A percentile compares a stretch with the other conserved stretches of the same genome.
Evolutionary conservation across 2,329 filamentous ascomycete species (phyloP).

Genomic region (Colletotrichum sp.): DNA sequence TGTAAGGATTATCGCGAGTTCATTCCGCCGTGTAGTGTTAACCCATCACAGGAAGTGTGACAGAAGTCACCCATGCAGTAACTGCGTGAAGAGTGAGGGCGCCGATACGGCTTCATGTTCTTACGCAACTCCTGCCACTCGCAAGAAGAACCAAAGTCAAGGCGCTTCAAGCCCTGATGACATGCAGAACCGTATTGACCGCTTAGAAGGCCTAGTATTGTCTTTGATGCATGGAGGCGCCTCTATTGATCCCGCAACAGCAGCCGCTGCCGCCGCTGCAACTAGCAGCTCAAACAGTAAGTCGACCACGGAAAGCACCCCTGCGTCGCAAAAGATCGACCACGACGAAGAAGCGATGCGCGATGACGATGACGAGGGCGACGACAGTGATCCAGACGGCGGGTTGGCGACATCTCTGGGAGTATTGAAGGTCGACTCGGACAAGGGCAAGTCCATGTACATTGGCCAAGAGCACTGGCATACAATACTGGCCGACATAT

Average conservation of each 20-base stretch:
- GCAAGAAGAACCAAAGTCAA: constrained; percentile 77
- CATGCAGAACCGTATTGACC: constrained; percentile 98
- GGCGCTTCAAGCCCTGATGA: constrained; percentile 76
- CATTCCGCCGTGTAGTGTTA: neutral
- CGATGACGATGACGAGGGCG: constrained; percentile 53
- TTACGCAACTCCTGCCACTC: constrained; percentile 74
- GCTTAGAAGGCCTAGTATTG: constrained; percentile 88
- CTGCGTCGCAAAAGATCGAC: constrained; percentile 52
- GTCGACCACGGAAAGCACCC: constrained; percentile 47
- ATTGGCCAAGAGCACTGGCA: constrained; percentile 86
- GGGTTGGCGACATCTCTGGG: constrained; percentile 75
- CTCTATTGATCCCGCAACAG: constrained; percentile 47
- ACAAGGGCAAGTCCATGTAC: constrained; percentile 81
- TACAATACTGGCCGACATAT: constrained; percentile 78
- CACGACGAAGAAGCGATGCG: constrained; percentile 59
- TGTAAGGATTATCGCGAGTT: constrained; percentile 28
- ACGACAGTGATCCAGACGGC: constrained; percentile 74
- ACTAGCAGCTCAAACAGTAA: constrained; percentile 24
- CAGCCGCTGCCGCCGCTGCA: constrained; percentile 32
- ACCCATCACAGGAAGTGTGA: constrained; percentile 81
- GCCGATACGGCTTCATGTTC: constrained; percentile 81
- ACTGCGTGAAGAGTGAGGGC: constrained; percentile 90
- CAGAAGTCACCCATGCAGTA: constrained; percentile 87
- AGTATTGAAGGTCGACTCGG: constrained; percentile 80
- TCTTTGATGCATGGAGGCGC: constrained; percentile 91